These are phyloP conservation scores for Cryptomeria japonica DNA, from an alignment of 75 land plant species.

Conservation along the genomic window DNA sequence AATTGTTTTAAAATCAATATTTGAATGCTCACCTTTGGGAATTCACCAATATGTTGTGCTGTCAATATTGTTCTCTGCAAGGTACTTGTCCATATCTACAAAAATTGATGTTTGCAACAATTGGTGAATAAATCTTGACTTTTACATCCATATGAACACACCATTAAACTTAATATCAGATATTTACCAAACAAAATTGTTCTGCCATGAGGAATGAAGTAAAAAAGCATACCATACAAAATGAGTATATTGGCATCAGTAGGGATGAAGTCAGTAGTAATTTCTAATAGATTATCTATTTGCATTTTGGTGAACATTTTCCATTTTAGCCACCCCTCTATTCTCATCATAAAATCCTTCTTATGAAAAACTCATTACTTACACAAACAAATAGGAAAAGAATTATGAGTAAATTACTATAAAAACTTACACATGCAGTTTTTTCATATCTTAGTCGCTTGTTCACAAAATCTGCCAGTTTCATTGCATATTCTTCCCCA, in stretches of 20 bases:
- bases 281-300: not conserved
- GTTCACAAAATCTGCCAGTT: constrained; percentile 84
- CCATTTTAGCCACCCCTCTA: not conserved
- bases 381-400: not conserved
- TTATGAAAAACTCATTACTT: not conserved
- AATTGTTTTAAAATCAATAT: too few relatives aligned
- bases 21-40: constrained; percentile 77
- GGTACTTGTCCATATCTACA: constrained; percentile 98
- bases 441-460: constrained; percentile 79
- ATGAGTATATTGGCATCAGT: not conserved
- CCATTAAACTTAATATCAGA: not conserved
- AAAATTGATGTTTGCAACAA: not conserved
- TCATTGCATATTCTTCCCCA: constrained; percentile 88
- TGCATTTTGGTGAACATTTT: not conserved
- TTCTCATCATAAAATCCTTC: not conserved
- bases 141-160: not conserved
- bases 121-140: not conserved
- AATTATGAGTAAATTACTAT: not conserved
- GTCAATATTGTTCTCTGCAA: constrained; percentile 89
- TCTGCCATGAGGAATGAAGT: not conserved
- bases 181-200: not conserved
- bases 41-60: constrained; percentile 83
- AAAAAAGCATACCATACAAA: not conserved
- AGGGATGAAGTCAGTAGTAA: not conserved
- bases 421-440: constrained; percentile 88